Evolutionary conservation across 257 asterid species (phyloP), one percentile per base, ranked within the genome.

Genomic region (Solanum tacnaense): DNA sequence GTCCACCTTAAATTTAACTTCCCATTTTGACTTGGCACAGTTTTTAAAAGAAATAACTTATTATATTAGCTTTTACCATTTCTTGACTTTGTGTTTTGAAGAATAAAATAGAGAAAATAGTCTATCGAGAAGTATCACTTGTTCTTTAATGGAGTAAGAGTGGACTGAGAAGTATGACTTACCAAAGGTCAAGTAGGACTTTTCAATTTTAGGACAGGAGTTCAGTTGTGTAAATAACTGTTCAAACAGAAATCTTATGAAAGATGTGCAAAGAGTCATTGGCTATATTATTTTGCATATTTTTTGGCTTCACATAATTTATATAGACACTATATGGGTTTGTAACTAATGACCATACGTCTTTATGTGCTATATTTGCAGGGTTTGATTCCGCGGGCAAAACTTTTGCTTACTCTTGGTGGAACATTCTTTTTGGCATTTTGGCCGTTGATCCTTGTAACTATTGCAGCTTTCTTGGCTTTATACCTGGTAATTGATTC

Each of bases 341-440:
- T 82, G 70, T 82, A 52, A 49, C 86, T 29, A 31, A 49, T 82
- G 18, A 82, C 9, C 44, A 49, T 9, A 5, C 71, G 13, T 18
- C 44, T 49, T 49, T 49, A 29, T 82, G 12, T 31, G 86, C 36
- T 82, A 41, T 8, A 78, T 29, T 82, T 88, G 81, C 92, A 95
- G 99, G 99, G 99, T 88, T 88, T 97, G 93, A 91, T 97, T 91
- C 99, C 99, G 5, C 96, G 99, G 81, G 99, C 93, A 76, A 96
- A 92, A 90, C 88, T 93, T 83, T 91, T 97, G 91, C 94, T 97
- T 87, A 95, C 96, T n/a, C 91, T 97, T 89, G 99, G 99, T 90
- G 99, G 95, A 82, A 94, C 99, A 27, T 96, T 96, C 90, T 96
- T 97, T 90, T 92, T 94, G 91, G 96, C 88, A 2, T 96, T 97